Conservation (phyloP, 805 yeast genomes). For the Nakazawaea sp. region DNA sequence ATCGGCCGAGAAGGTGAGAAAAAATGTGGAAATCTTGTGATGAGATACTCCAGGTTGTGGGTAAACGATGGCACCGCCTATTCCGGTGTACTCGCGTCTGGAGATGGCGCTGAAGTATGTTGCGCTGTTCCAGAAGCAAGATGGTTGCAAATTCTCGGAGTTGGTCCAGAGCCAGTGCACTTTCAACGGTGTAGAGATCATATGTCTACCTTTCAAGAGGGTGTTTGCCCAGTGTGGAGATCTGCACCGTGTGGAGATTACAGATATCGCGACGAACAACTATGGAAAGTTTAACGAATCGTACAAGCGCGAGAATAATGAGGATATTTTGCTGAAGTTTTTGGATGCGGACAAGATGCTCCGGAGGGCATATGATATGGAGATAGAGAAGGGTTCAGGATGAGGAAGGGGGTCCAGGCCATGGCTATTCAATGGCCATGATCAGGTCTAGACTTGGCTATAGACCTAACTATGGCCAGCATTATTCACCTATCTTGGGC, state of each 20-base stretch:
- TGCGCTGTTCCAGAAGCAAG: conserved; percentile 16
- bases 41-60: too few relatives aligned
- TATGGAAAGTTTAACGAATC: conserved; percentile 13
- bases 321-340: conserved; percentile 19
- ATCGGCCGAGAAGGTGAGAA: too few relatives aligned
- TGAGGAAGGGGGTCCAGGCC: neutral
- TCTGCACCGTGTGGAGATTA: conserved; percentile 28
- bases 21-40: too few relatives aligned
- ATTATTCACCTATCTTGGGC: too few relatives aligned
- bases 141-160: conserved; percentile 27
- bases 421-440: too few relatives aligned
- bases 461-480: too few relatives aligned
- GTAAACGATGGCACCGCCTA: conserved; percentile 44
- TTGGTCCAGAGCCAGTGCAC: conserved; percentile 42
- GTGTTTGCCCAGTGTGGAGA: conserved; percentile 36
- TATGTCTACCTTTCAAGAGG: conserved; percentile 43
- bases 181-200: conserved; percentile 31
- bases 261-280: conserved; percentile 27
- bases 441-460: too few relatives aligned
- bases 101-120: conserved; percentile 25
- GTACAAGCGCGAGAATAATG: conserved; percentile 8
- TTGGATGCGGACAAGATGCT: conserved; percentile 24
- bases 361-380: conserved; percentile 11
- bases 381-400: neutral
- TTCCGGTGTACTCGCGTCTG: conserved; percentile 34